Base-by-base conservation (phyloP, 345 rosid genomes). In the Dovyalis caffra region DNA sequence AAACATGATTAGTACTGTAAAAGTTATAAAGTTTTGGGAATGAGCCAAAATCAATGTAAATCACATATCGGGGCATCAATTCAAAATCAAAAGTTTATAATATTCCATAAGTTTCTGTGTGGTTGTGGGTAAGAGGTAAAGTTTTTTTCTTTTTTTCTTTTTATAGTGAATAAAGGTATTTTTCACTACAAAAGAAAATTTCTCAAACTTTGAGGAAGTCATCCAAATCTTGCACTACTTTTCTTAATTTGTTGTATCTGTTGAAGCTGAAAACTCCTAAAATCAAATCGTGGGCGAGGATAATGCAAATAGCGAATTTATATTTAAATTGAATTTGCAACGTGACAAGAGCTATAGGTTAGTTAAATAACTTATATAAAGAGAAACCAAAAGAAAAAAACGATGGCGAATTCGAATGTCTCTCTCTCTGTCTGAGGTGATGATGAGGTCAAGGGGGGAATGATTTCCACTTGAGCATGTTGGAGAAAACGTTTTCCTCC, bases 401-500 rank as follows among this genome's bases (percentile, higher is more conserved):
- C 11, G 25, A 5, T 2, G 6, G 15, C 40, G 16, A 8, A 45
- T 29, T 20, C 16, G 62, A 49, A 47, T 26, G 14, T 28, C 72
- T 14, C 21, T 68, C 6, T 32, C 18, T 11, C 53, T 25, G 4
- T 68, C 15, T 64, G 75, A 72, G 45, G 78, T 77, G 80, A 79
- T 76, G 77, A 78, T 79, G 83, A 82, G 83, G 84, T 83, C 81
- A 85, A 71, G 71, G 62, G 68, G 66, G 61, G 71, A 51, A 85
- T 85, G 84, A 82, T 85, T 69, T 75, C 74, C 86, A 82, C 85
- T 85, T 38, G 71, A 85, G 82, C 72, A 79, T 75, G 82, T 51
- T 69, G 72, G 78, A 70, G 77, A 76, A 62, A 65, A 72, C 45
- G 49, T 74, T 66, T 69, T 53, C 77, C 70, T 80, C 69, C 37